Percentiles rank a stretch among this genome's conserved stretches.
phyloP scores from a whole-genome alignment of 116 monocot genomes.

The Iris pallida region DNA sequence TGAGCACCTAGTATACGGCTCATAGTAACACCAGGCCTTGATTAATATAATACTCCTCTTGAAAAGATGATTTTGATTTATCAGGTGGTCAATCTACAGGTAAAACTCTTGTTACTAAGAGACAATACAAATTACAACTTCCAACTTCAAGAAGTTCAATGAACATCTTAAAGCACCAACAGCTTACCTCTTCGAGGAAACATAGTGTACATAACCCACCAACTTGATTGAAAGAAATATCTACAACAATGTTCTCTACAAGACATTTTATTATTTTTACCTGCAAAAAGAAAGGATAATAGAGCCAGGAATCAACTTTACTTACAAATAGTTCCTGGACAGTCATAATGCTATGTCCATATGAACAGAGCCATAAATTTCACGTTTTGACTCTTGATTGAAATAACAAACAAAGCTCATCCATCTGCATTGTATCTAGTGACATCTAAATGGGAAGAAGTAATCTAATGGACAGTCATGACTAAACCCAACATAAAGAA shows the following conservation, averaged over 20 bases:
- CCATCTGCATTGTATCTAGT: too few relatives aligned
- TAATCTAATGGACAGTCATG: too few relatives aligned
- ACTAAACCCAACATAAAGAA: too few relatives aligned
- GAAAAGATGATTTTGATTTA: constrained; percentile 71
- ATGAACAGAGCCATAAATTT: too few relatives aligned
- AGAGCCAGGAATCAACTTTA: too few relatives aligned
- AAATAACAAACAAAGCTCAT: too few relatives aligned
- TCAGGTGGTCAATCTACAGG: constrained; percentile 57
- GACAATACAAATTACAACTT: neutral
- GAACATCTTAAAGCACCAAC: neutral
- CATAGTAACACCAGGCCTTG: constrained; percentile 96
- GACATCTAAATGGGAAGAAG: too few relatives aligned
- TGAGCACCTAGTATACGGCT: constrained; percentile 94
- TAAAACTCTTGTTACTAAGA: neutral
- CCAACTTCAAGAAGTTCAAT: neutral
- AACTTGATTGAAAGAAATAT: constrained; percentile 86
- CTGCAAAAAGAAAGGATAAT: constrained; percentile 24
- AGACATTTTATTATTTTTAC: constrained; percentile 91
- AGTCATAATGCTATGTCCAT: too few relatives aligned
- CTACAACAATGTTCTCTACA: constrained; percentile 85
- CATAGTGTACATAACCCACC: constrained; percentile 83
- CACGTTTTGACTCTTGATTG: too few relatives aligned
- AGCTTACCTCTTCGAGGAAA: constrained; percentile 77
- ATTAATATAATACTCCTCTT: constrained; percentile 88
- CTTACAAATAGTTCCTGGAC: too few relatives aligned